Evolutionary conservation across 2,329 filamentous ascomycete species (phyloP).

Genomic region (Phaeosphaeriaceae sp.): DNA sequence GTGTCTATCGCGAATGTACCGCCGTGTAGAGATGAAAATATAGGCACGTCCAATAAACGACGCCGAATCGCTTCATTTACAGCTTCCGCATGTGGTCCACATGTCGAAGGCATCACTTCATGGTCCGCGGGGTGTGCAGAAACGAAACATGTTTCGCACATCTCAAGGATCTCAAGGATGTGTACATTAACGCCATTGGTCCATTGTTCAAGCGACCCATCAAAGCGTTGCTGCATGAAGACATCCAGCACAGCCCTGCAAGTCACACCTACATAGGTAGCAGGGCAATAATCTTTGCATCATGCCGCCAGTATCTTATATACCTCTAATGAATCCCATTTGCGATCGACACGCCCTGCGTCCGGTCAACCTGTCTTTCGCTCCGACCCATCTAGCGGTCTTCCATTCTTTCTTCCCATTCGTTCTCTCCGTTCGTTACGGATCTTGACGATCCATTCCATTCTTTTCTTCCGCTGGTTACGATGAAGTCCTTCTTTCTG

Average conservation of each 20-base stretch:
- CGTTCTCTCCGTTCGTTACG: slow-evolving; percentile 22
- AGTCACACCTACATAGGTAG: slow-evolving; percentile 14
- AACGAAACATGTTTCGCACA: slow-evolving; percentile 41
- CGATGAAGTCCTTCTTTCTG: slow-evolving; percentile 37
- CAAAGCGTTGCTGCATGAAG: slow-evolving; percentile 25
- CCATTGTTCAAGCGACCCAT: background rate
- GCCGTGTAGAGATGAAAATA: background rate
- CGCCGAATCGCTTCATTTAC: background rate
- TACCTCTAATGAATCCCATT: background rate
- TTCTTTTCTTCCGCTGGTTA: slow-evolving; percentile 34
- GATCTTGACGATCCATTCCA: slow-evolving; percentile 33
- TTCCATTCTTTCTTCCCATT: slow-evolving; percentile 28
- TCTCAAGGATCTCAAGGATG: slow-evolving; percentile 15
- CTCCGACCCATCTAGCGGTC: slow-evolving; percentile 25
- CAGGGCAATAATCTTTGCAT: slow-evolving; percentile 21
- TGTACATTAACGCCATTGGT: slow-evolving; percentile 3
- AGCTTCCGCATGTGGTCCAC: background rate
- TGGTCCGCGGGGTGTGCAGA: slow-evolving; percentile 12
- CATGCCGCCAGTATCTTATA: slow-evolving; percentile 22
- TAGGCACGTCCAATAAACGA: background rate
- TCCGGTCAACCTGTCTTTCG: slow-evolving; percentile 26
- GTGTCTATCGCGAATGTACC: background rate
- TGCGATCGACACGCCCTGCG: background rate
- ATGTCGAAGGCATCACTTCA: background rate
- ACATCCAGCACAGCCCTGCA: slow-evolving; percentile 19